Evolutionary conservation across 2,329 filamentous ascomycete genomes (phyloP).

Genomic region (Colletotrichum cuscutae): DNA sequence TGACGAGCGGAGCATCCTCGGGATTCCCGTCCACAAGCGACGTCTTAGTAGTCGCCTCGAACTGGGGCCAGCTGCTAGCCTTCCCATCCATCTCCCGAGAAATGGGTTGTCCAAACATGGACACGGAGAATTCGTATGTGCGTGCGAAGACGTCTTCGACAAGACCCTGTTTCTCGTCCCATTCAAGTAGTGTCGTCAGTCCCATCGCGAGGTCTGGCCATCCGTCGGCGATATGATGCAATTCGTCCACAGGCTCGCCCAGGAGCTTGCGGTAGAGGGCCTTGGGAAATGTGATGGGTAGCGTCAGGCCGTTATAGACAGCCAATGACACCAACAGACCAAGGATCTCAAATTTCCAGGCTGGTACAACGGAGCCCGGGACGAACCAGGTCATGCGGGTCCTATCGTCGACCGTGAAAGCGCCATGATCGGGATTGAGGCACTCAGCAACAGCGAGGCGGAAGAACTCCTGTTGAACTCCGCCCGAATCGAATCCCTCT

Average conservation of each 20-base stretch:
- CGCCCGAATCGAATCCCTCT: constrained; percentile 91
- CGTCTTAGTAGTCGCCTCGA: constrained; percentile 44
- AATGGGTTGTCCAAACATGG: constrained; percentile 65
- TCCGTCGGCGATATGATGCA: constrained; percentile 84
- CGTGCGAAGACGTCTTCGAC: constrained; percentile 85
- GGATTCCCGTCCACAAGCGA: constrained; percentile 50
- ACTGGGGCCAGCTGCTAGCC: constrained; percentile 64
- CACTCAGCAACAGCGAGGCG: constrained; percentile 83
- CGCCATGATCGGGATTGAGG: constrained; percentile 79
- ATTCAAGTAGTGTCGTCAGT: constrained; percentile 77
- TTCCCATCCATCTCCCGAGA: constrained; percentile 64
- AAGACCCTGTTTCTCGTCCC: constrained; percentile 78
- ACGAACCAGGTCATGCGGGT: constrained; percentile 91
- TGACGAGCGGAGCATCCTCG: constrained; percentile 77
- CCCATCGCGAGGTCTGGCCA: constrained; percentile 87
- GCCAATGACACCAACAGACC: constrained; percentile 90
- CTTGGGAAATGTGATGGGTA: constrained; percentile 89
- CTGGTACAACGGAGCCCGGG: constrained; percentile 81
- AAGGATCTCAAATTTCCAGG: constrained; percentile 91
- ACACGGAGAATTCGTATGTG: constrained; percentile 86
- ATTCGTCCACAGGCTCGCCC: constrained; percentile 72
- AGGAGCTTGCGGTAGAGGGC: constrained; percentile 86
- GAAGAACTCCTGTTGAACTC: constrained; percentile 97
- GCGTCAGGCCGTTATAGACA: constrained; percentile 90
- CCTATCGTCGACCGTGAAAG: constrained; percentile 81